A percentile compares a stretch with the other conserved stretches of the same genome.
phyloP scores from a whole-genome alignment of 768 basidiomycete genomes.

The Neoboletus subvelutipes region DNA sequence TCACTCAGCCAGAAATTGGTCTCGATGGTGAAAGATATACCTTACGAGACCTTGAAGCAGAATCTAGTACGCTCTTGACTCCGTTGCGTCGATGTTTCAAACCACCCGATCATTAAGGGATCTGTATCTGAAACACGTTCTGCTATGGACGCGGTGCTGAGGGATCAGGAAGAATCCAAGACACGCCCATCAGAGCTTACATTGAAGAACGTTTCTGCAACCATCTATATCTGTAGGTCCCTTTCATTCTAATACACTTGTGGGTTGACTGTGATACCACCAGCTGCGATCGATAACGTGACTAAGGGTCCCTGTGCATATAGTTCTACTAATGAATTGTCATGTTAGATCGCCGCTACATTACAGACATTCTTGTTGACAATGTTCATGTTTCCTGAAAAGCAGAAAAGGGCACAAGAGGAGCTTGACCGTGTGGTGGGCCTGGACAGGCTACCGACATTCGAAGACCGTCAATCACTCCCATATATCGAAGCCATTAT shows the following conservation, averaged over 20 bases:
- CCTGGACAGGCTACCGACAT: slow-evolving; percentile 12
- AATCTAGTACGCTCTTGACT: slow-evolving; percentile 38
- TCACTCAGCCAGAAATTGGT: neutral
- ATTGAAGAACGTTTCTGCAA: neutral
- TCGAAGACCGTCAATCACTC: slow-evolving; percentile 17
- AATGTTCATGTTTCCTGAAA: slow-evolving; percentile 17
- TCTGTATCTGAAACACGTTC: too few relatives aligned
- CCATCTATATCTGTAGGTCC: neutral
- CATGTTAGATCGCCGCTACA: neutral
- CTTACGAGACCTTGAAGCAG: slow-evolving; percentile 41
- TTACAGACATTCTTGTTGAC: slow-evolving; percentile 12
- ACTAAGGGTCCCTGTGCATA: too few relatives aligned
- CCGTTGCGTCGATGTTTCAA: too few relatives aligned
- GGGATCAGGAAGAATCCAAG: slow-evolving; percentile 1
- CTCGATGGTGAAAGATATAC: slow-evolving; percentile 18
- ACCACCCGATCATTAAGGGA: too few relatives aligned
- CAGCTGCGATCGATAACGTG: slow-evolving; percentile 1
- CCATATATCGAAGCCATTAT: slow-evolving; percentile 21
- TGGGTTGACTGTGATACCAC: too few relatives aligned
- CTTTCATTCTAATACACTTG: neutral
- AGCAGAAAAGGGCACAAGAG: slow-evolving; percentile 17
- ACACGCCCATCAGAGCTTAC: neutral
- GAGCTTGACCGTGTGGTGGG: slow-evolving; percentile 18
- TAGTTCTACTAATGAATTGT: too few relatives aligned
- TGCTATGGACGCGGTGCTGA: neutral